These are phyloP conservation scores for Eucalyptus regnans DNA, from an alignment of 345 rosid genomes.

Conservation along the genomic window DNA sequence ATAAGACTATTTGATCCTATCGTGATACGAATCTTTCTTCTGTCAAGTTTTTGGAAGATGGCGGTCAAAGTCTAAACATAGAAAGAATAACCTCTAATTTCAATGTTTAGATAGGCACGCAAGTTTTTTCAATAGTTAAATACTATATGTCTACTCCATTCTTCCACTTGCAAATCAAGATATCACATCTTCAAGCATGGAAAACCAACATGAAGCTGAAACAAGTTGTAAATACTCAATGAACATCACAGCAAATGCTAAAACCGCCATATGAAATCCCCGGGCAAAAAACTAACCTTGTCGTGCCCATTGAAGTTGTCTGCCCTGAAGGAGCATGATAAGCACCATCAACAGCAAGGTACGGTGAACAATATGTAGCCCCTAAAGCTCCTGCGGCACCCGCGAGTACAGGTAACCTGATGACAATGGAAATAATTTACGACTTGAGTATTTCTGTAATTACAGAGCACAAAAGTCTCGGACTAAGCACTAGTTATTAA, in stretches of 20 bases:
- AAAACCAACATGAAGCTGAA: background rate
- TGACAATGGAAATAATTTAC: background rate
- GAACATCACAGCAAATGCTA: background rate
- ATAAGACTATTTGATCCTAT: background rate
- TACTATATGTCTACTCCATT: background rate
- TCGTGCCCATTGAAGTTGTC: conserved; percentile 37
- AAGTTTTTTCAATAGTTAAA: background rate
- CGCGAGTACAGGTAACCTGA: conserved; percentile 81
- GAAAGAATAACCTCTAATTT: background rate
- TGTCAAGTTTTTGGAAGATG: background rate
- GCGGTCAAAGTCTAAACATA: background rate
- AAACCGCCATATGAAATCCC: background rate
- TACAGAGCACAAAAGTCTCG: background rate
- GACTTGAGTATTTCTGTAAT: background rate
- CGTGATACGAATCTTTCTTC: background rate
- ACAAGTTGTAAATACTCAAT: background rate
- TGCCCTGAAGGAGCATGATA: conserved; percentile 49
- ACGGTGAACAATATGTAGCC: conserved; percentile 65
- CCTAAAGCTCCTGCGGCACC: conserved; percentile 82
- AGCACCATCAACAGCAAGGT: conserved; percentile 59
- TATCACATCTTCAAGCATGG: background rate
- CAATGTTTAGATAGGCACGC: background rate
- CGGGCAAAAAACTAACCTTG: conserved; percentile 26
- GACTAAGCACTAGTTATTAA: background rate
- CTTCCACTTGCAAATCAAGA: background rate